phyloP scores from a whole-genome alignment of 352 stramenopile genomes.

The Blastocystis sp. region DNA sequence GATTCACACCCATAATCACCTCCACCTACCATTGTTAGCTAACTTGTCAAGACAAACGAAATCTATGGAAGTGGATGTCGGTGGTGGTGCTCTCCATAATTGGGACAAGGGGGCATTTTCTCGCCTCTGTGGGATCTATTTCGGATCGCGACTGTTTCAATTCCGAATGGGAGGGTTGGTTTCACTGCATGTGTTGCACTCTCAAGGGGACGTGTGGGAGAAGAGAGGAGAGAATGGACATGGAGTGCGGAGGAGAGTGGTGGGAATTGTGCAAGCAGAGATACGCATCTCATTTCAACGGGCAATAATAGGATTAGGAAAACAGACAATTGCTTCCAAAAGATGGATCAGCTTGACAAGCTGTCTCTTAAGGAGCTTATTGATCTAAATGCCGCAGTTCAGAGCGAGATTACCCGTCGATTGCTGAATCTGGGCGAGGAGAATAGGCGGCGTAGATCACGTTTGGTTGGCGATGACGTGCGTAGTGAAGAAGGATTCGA shows the following conservation, averaged over 20 bases:
- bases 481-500: slow-evolving; percentile 41
- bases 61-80: slow-evolving; percentile 10
- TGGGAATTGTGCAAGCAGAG: too few relatives aligned
- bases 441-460: slow-evolving; percentile 9
- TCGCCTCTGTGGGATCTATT: too few relatives aligned
- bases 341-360: slow-evolving; percentile 37
- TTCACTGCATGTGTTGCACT: too few relatives aligned
- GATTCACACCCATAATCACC: background rate
- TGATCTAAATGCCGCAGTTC: slow-evolving; percentile 51
- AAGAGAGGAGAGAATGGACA: too few relatives aligned
- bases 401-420: slow-evolving; percentile 25
- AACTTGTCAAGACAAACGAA: slow-evolving; percentile 67
- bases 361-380: slow-evolving; percentile 55
- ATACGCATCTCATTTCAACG: too few relatives aligned
- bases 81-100: background rate
- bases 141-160: too few relatives aligned
- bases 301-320: too few relatives aligned
- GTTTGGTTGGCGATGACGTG: background rate
- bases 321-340: background rate
- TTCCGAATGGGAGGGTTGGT: too few relatives aligned
- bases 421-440: slow-evolving; percentile 19
- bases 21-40: slow-evolving; percentile 65
- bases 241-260: too few relatives aligned
- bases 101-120: too few relatives aligned
- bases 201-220: too few relatives aligned